Percentiles rank a stretch among this genome's conserved stretches.
Conservation (phyloP, 768 basidiomycete species). For the Boletus sensibilis region DNA sequence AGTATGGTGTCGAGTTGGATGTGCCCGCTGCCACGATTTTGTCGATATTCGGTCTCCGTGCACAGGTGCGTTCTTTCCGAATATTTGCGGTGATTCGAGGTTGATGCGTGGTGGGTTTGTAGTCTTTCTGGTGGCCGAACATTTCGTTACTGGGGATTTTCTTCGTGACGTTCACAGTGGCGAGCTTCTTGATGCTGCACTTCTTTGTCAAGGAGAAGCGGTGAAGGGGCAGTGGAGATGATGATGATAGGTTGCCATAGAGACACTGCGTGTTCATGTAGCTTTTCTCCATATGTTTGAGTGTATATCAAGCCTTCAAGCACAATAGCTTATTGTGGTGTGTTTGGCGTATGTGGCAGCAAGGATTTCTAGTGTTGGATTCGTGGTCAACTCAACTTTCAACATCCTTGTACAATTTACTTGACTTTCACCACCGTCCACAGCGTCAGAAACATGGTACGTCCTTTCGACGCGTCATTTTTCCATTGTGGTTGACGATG, state of each 20-base stretch:
- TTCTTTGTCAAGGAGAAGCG: constrained; percentile 82
- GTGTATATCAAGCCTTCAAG: background rate
- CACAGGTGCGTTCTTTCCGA: constrained; percentile 56
- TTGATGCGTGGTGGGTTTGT: constrained; percentile 5
- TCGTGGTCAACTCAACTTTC: constrained; percentile 4
- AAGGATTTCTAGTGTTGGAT: constrained; percentile 1
- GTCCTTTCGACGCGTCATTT: constrained; percentile 13
- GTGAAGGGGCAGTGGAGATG: constrained; percentile 14
- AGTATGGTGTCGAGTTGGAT: constrained; percentile 97
- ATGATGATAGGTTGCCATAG: background rate
- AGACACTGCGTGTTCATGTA: background rate
- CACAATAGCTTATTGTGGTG: constrained; percentile 6
- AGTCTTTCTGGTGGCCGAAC: constrained; percentile 99
- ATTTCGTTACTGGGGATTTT: constrained; percentile 82
- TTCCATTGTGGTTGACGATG: constrained; percentile 2
- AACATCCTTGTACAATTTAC: constrained; percentile 8
- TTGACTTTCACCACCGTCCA: background rate
- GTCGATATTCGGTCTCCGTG: constrained; percentile 88
- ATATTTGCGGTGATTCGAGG: background rate
- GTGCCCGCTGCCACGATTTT: constrained; percentile 95
- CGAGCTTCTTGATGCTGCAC: constrained; percentile 79
- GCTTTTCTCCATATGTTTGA: background rate
- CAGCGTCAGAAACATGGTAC: constrained; percentile 24
- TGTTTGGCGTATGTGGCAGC: constrained; percentile 24
- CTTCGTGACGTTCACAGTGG: constrained; percentile 74